Base-by-base conservation (phyloP, 169 alveolate species). In the Plasmodium gallinaceum region DNA sequence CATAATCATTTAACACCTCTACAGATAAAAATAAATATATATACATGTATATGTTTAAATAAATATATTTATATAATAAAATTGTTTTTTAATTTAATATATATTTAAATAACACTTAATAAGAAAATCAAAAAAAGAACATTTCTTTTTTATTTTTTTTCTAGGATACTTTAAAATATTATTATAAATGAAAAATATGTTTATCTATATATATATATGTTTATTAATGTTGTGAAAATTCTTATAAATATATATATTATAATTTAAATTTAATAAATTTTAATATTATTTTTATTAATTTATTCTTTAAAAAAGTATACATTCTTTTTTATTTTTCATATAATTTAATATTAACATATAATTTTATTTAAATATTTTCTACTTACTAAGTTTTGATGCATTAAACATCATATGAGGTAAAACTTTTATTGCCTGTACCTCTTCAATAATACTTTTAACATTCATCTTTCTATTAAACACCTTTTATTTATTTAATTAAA, bases 401-500 rank as follows among this genome's bases (percentile, higher is more conserved):
- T 83, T 83, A 48, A 83, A 83, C 91, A 83, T 83, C 91, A 83
- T 83, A 39, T 83, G 91, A 0, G 91, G 91, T 9, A 43, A 83
- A 57, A 68, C 74, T 73, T 83, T 83, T 54, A 83, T 83, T 22
- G 85, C 80, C 62, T 83, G 91, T 7, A 83, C 91, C 64, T 83
- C 85, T 32, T 83, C 91, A 14, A 83, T 66, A 66, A 83, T 69
- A 57, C 22, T 69, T 7, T 37, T 83, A 18, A 83, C 43, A 48
- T 83, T 65, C 91, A 69, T 83, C 18, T n/a, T 75, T 60, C 54
- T 74, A 20, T n/a, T 72, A 18, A 14, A 26, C 26, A 14, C n/a
- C 58, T 65, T 60, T 18, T 68, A 46, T 61, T 70, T 5, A 18
- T 22, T 51, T 26, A n/a, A 24, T 26, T 22, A 48, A 24, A 18